Base-by-base conservation (phyloP, 192 early-diverging fungal species). In the Coemansia sp. region DNA sequence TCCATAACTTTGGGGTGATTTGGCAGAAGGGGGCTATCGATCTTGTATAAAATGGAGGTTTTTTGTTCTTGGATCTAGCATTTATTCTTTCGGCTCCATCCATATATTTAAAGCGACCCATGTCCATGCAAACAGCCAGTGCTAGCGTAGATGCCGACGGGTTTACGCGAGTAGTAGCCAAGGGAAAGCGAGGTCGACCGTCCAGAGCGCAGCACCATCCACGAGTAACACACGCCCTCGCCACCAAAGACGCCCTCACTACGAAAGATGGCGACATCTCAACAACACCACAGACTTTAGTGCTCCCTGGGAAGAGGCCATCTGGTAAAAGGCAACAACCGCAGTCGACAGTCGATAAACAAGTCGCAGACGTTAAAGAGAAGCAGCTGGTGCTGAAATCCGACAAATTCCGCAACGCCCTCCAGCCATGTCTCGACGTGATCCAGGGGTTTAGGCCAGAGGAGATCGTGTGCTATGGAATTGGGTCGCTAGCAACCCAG, bases 381-480 rank as follows among this genome's bases (percentile, higher is more conserved):
- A 75, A 75, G 55, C 45, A 60, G 45, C 34, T 3, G 4, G 57
- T 42, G 21, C 57, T 75, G 6, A 53, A 16, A 11, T 26, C 45
- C 14, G 64, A 61, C 61, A 59, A 63, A 42, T 76, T 70, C 36
- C 47, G 39, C 41, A 13, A 34, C n/a, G 33, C n/a, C 26, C 58
- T 76, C 8, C 20, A 21, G 16, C 35, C 45, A 3, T 2, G 9
- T 3, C 4, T 62, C 14, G 38, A 52, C 6, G n/a, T 52, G 3
- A 36, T 79, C 13, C 11, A 39, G 3, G 72, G n/a, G 14, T 77
- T 77, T 50, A 37, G 9, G 5, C 75, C 79, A 0, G 47, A 70
- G 11, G 75, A 82, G 43, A 65, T 71, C 18, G 72, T 82, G 6
- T 77, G 75, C 71, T 82, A 77, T 42, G 79, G 79, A 10, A 59